Evolutionary conservation across 306 rosid species (phyloP), one percentile per base, ranked within the genome.

Genomic region (Quercus ilex): DNA sequence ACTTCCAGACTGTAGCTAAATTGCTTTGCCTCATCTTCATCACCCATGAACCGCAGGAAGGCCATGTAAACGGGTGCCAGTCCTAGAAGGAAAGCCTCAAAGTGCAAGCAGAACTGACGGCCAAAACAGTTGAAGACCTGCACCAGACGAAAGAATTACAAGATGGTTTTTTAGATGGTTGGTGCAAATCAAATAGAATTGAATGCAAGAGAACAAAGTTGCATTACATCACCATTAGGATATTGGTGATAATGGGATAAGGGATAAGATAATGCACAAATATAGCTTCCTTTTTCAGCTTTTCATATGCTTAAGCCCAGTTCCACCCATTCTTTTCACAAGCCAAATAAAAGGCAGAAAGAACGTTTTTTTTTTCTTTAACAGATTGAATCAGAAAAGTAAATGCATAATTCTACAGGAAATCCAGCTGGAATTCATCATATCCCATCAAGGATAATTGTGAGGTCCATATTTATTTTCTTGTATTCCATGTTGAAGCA

Each of bases 41-140:
- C 91, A 1, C 91, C 91, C 89, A 88, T 88, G 83, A 88, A 88
- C n/a, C 91, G 80, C 49, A 85, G 77, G 79, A 88, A 88, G 25
- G 91, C 86, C 86, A 88, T 88, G 83, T 88, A 88, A 69, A 88
- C 89, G 0, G 91, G 91, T 43, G 91, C 79, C 52, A 57, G 81
- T 38, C 87, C 91, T 69, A 88, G 62, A 65, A 80, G 89, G 78
- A 88, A 88, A 15, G 91, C 91, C 74, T 88, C 91, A 5, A 88
- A 88, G 52, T 88, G 91, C 85, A 88, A 73, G 74, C 91, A 88
- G 75, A 88, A 88, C 59, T 85, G 89, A 75, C 79, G 83, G 43
- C 87, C 91, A 9, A 88, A 88, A 71, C 91, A 88, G 78, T 85
- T 88, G 38, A 88, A 86, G 69, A 88, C 85, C 91, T 85, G 86